Evolutionary conservation across 73 alveolate species (phyloP), one percentile per base, ranked within the genome.

Genomic region (Tetrahymena thermophila): DNA sequence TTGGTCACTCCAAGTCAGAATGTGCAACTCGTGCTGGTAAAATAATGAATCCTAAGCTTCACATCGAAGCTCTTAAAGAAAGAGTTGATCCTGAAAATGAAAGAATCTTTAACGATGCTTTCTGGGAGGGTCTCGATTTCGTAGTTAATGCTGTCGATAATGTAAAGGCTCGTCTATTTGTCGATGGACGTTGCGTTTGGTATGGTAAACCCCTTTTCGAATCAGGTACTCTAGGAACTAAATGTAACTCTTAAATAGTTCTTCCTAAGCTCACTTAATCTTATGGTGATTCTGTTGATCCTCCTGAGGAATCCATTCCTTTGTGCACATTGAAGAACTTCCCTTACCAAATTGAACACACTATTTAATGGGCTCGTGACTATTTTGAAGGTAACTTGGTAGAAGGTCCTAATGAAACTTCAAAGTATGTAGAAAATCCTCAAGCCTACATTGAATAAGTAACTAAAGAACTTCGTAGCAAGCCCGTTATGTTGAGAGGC

Each of bases 321-420:
- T 95, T 99, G 98, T 99, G 99, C 97, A 99, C 99, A 0, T 96
- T 99, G 97, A 99, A 99, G 97, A 99, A 99, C 96, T 99, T 99
- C 99, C 99, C 99, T 43, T 97, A 99, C 94, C 98, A 98, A 97
- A 99, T 99, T 93, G 99, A 99, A 97, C 99, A 99, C 97, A 98
- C 99, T 93, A 99, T 99, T 93, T 99, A 99, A 96, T 99, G 99
- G 99, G 99, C 99, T 34, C 97, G 99, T 96, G 99, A 99, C 85
- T 98, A 97, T 85, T 99, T 99, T 97, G 97, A 97, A 96, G 99
- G 98, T 96, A 96, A 98, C 95, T 99, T 99, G 95, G 98, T 98
- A 93, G 99, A 99, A 96, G 98, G 99, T 31, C 99, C 99, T 5
- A 96, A 94, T 85, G 99, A 98, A 94, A 98, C 98, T 35, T 97